phyloP scores from a whole-genome alignment of 1,139 yeast genomes.

The Nakaseomyces bracarensis region DNA sequence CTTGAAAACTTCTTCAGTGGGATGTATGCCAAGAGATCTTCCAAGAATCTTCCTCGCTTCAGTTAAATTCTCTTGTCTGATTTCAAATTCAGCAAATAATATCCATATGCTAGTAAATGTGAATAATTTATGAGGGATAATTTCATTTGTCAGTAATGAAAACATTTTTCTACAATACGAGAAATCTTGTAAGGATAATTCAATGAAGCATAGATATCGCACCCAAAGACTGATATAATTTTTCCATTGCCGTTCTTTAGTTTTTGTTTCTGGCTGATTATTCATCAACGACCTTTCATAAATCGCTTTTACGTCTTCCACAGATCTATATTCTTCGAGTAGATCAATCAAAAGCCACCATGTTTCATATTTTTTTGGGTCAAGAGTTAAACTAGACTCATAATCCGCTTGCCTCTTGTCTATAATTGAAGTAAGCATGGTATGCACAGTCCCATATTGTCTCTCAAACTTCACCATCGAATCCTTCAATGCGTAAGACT shows the following conservation, averaged over 20 bases:
- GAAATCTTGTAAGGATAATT: slow-evolving; percentile 39
- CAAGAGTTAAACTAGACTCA: slow-evolving; percentile 39
- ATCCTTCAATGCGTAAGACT: slow-evolving; percentile 38
- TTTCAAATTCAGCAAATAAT: slow-evolving; percentile 60
- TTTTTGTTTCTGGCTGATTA: slow-evolving; percentile 31
- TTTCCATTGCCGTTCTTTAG: slow-evolving; percentile 46
- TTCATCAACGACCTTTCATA: slow-evolving; percentile 42
- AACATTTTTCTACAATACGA: slow-evolving; percentile 46
- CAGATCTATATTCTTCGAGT: slow-evolving; percentile 28
- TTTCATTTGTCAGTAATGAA: slow-evolving; percentile 37
- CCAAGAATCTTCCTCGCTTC: slow-evolving; percentile 69
- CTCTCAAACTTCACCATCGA: slow-evolving; percentile 56
- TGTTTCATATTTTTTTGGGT: slow-evolving; percentile 57
- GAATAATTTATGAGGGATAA: slow-evolving; percentile 51
- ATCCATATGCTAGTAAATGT: slow-evolving; percentile 74
- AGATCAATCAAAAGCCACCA: slow-evolving; percentile 73
- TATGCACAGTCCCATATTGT: slow-evolving; percentile 48
- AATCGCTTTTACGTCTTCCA: slow-evolving; percentile 29
- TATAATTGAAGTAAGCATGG: slow-evolving; percentile 46
- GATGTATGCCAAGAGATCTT: slow-evolving; percentile 55
- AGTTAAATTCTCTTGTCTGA: slow-evolving; percentile 46
- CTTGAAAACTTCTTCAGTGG: slow-evolving; percentile 51
- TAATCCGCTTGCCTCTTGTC: slow-evolving; percentile 50
- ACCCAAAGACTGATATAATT: slow-evolving; percentile 67
- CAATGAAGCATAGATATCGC: slow-evolving; percentile 56